Conservation (phyloP, 2,329 filamentous ascomycete species). For the Penicillium italicum region DNA sequence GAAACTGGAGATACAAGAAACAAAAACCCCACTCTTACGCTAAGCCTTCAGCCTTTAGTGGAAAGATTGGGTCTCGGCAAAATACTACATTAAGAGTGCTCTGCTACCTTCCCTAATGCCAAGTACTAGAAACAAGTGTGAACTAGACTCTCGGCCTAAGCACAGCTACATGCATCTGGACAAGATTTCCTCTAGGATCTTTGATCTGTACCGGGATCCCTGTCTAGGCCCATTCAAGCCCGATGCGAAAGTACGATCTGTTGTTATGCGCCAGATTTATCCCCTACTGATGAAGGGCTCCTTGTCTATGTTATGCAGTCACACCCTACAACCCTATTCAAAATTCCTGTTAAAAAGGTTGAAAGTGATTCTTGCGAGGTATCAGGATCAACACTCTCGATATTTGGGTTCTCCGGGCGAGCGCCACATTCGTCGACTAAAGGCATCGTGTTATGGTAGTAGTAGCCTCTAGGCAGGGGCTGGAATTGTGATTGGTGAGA, state of each 20-base stretch:
- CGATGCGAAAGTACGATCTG: background rate
- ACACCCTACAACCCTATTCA: background rate
- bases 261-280: background rate
- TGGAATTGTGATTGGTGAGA: background rate
- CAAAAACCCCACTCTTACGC: background rate
- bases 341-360: background rate
- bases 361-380: background rate
- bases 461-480: background rate
- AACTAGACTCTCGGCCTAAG: background rate
- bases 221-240: background rate
- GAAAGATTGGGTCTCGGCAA: background rate
- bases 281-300: no score
- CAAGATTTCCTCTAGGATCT: background rate
- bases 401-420: background rate
- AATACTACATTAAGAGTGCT: background rate
- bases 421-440: constrained; percentile 5
- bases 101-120: background rate
- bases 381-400: background rate
- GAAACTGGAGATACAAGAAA: background rate
- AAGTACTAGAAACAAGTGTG: background rate
- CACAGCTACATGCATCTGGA: background rate
- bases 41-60: background rate
- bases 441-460: background rate
- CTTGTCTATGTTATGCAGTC: background rate
- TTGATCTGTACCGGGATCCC: background rate